Conservation (phyloP, 495 filamentous ascomycete species). For the Cenococcum geophilum region DNA sequence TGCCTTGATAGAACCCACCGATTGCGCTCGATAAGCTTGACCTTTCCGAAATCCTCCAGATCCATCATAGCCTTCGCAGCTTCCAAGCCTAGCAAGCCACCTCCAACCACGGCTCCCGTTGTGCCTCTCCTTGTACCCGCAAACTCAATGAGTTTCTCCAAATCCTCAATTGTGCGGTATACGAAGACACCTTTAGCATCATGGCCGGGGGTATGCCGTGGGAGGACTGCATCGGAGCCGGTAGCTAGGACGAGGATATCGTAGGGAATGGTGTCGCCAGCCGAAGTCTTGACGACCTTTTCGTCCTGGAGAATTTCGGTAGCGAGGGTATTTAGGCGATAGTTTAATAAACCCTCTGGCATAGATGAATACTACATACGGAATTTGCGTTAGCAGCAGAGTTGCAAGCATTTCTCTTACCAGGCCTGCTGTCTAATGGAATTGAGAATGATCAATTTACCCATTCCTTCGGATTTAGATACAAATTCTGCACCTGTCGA, state of each 20-base stretch:
- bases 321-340: constrained; percentile 78
- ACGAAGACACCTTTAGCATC: constrained; percentile 88
- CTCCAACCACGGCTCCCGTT: constrained; percentile 78
- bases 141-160: constrained; percentile 75
- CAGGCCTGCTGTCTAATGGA: no score
- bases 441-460: constrained; percentile 42
- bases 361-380: constrained; percentile 50
- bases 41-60: constrained; percentile 65
- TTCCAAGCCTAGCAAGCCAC: constrained; percentile 83
- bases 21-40: constrained; percentile 84
- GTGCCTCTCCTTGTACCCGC: constrained; percentile 58
- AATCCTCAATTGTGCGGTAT: constrained; percentile 84
- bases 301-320: constrained; percentile 58
- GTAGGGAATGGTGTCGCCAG: constrained; percentile 66
- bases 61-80: constrained; percentile 96
- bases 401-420: neutral
- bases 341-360: constrained; percentile 62
- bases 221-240: constrained; percentile 83
- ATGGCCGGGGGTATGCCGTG: constrained; percentile 72
- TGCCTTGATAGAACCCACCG: constrained; percentile 84
- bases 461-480: constrained; percentile 87
- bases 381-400: neutral
- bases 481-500: constrained; percentile 81
- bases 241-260: constrained; percentile 88
- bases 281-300: constrained; percentile 66